Evolutionary conservation across 108 stramenopile genomes (phyloP), one percentile per base, ranked within the genome.

Genomic region (Cyclotella choctawhatcheeana): DNA sequence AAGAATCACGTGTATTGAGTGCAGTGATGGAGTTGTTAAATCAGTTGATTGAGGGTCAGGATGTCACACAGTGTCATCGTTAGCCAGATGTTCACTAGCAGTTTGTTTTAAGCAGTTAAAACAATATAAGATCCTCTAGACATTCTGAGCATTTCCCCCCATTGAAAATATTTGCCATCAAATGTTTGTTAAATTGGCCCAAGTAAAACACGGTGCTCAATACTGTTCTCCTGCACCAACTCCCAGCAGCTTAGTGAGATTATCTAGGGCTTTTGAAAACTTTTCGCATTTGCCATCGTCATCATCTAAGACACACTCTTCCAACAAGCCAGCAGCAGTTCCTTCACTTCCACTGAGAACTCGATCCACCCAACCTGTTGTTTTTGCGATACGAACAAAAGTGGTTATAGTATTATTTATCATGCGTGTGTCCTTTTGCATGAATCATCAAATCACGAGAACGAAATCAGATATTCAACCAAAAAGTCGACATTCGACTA

Each of bases 301-400:
- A 44, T 81, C 80, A 51, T 83, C 82, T 20, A 83, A 53, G 2
- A 83, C 48, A 60, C 82, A 83, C 43, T 83, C 82, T 30, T 83
- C 82, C 64, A 83, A 63, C 5, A 83, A 53, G 1, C 82, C 82
- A 51, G 78, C 73, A 3, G 82, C 82, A 4, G 73, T 75, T 20
- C 67, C 74, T 13, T 79, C 43, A 1, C 69, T 75, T 17, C 82
- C 82, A 24, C 55, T 74, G 18, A 83, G 48, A 26, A 54, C 80
- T 33, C 52, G 47, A 45, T 83, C 78, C 26, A 83, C 79, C 82
- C 82, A 83, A n/a, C 64, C 80, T 81, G 29, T 24, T 18, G 33
- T 22, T 2, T 37, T 10, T 24, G 12, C 12, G 2, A 5, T 2
- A 44, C 47, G 63, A 31, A 45, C 24, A 70, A 0, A 53, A 5